A percentile compares a stretch with the other conserved stretches of the same genome.
phyloP scores from a whole-genome alignment of 768 basidiomycete genomes.

The Termitomyces sp. region DNA sequence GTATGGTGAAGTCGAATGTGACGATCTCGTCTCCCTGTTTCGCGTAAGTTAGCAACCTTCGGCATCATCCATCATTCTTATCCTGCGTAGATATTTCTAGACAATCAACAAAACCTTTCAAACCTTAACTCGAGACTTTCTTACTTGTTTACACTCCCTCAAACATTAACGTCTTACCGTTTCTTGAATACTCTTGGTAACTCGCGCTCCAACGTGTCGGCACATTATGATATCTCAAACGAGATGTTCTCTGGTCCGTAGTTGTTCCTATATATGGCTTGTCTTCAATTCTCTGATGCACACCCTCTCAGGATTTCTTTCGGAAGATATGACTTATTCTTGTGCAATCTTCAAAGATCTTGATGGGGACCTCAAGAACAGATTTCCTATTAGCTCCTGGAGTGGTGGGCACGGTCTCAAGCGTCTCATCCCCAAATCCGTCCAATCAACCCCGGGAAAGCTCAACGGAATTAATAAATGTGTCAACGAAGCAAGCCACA shows the following conservation, averaged over 20 bases:
- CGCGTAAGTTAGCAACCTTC: conserved; percentile 42
- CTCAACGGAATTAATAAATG: not conserved
- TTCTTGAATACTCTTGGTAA: conserved; percentile 65
- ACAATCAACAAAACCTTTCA: not conserved
- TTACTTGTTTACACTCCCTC: not conserved
- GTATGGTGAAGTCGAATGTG: conserved; percentile 69
- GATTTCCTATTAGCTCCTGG: not conserved
- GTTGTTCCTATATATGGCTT: conserved; percentile 33
- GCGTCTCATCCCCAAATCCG: not conserved
- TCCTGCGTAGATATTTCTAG: not conserved
- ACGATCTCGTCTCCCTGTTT: conserved; percentile 61
- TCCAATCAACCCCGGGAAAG: not conserved
- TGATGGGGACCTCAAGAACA: not conserved
- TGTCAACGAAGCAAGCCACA: not conserved
- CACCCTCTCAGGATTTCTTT: not conserved
- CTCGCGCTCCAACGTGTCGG: conserved; percentile 62
- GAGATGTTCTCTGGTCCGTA: conserved; percentile 64
- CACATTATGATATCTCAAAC: conserved; percentile 78
- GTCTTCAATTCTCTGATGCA: not conserved
- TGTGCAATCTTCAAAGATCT: not conserved
- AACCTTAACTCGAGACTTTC: not conserved
- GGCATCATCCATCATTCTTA: conserved; percentile 9
- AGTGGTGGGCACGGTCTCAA: not conserved
- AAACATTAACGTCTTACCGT: conserved; percentile 30
- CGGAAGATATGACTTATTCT: not conserved